Evolutionary conservation across 2,329 filamentous ascomycete genomes (phyloP).

Genomic region (Harringtonia lauricola): DNA sequence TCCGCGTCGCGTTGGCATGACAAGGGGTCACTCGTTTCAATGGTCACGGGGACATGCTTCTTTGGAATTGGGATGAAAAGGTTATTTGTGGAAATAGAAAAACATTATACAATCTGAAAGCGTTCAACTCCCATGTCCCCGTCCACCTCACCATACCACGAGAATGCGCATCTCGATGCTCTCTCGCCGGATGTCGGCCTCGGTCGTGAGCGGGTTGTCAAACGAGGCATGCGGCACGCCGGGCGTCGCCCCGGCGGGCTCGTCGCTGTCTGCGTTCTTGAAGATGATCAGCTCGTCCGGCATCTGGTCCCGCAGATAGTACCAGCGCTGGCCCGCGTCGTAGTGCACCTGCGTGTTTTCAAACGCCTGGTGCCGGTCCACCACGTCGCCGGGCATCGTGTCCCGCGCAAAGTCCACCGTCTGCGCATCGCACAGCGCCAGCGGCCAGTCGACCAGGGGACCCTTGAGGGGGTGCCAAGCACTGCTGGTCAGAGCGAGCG

Average conservation of each 20-base stretch:
- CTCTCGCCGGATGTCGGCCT: conserved; percentile 8
- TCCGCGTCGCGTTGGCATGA: no score
- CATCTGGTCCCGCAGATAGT: conserved; percentile 11
- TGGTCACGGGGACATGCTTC: no score
- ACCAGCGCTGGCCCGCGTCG: conserved; percentile 11
- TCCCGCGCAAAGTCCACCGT: conserved; percentile 13
- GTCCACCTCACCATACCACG: conserved; percentile 10
- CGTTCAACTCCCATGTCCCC: no score
- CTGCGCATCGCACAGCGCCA: conserved; percentile 12
- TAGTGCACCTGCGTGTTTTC: conserved; percentile 14
- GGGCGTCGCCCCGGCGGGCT: conserved; percentile 5
- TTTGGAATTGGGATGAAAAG: no score
- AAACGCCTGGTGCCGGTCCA: conserved; percentile 12
- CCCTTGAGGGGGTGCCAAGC: conserved; percentile 13
- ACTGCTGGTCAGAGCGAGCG: conserved; percentile 2
- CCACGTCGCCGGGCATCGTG: conserved; percentile 13
- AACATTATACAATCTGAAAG: no score
- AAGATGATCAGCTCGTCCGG: conserved; percentile 12
- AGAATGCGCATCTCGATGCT: conserved; percentile 11
- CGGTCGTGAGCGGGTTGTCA: conserved; percentile 7
- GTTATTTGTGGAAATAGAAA: no score
- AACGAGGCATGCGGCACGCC: conserved; percentile 10
- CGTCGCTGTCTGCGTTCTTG: conserved; percentile 10
- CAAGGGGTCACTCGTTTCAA: no score
- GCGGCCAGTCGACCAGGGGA: conserved; percentile 14